Base-by-base conservation (phyloP, 2,329 filamentous ascomycete species). In the Pseudogymnoascus sp. region DNA sequence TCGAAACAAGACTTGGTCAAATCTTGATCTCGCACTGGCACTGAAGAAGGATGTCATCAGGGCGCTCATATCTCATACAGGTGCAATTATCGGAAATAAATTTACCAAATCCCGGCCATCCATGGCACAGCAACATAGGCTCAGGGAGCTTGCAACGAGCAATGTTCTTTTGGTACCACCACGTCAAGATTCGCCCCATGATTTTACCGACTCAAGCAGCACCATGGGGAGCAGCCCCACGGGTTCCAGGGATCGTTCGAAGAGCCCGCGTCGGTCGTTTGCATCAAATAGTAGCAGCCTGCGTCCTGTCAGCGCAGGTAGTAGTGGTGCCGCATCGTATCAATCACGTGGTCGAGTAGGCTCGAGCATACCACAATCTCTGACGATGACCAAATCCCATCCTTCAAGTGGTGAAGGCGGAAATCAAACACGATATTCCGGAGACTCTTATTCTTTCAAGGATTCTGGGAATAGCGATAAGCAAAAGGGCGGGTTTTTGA, bases 1-100 rank as follows among this genome's bases (percentile, higher is more conserved):
- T 77, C 86, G 91, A 65, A 99, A 99, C 80, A 99, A 99, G 79
- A 97, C 92, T 7, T 99, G 94, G 94, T 97, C 91, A 6, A 99
- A 97, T 72, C 82, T 99, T 6, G 94, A 99, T 70, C 83, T 99
- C 8, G 92, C 93, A 0, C 80, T 97, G 57, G 89, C 91, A 12
- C 81, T 99, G 60, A 97, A 99, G 77, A 95, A 92, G 71, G 92
- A 96, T 54, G 89, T 97, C 62, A 90, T 96, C 71, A 90, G 91
- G 70, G 93, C 94, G 0, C 81, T 99, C 50, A 95, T 99, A 69
- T 94, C 90, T 1, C 94, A 99, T 71, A 92, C 93, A 0, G 94
- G 94, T 35, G 91, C 94, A 62, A 97, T 99, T 67, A 91, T 99
- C 58, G 91, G 93, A 60, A 99, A 99, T 80, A 99, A 99, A 72